Conservation (phyloP, 768 basidiomycete species). For the Chiua virens region DNA sequence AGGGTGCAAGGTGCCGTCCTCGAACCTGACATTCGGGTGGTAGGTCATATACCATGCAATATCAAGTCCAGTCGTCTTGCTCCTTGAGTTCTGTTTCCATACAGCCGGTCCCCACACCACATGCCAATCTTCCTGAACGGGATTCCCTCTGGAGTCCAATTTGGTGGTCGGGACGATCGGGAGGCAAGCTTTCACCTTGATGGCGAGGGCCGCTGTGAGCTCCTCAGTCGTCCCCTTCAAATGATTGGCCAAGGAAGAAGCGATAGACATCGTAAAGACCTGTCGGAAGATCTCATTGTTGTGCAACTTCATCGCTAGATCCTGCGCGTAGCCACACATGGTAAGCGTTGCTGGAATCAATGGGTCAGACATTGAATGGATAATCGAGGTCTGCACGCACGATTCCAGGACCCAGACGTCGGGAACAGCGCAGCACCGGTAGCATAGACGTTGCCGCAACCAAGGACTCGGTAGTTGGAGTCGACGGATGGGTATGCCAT, state of each 20-base stretch:
- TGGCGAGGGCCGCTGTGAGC: not conserved
- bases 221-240: not conserved
- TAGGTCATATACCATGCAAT: constrained; percentile 9
- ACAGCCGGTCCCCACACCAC: constrained; percentile 7
- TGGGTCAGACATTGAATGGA: not conserved
- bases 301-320: constrained; percentile 14
- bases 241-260: not conserved
- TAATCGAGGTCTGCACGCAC: not conserved
- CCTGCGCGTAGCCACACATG: constrained; percentile 13
- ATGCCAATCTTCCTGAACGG: too few species aligned
- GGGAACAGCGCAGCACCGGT: constrained; percentile 20
- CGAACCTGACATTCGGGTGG: constrained; percentile 3
- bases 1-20: constrained; percentile 2
- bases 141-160: too few species aligned
- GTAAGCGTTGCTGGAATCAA: constrained; percentile 7
- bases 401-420: constrained; percentile 17
- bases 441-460: constrained; percentile 18
- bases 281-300: constrained; percentile 2
- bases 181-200: too few species aligned
- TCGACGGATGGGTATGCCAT: constrained; percentile 5
- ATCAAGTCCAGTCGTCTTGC: not conserved
- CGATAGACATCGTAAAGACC: constrained; percentile 6
- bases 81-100: not conserved
- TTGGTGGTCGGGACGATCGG: too few species aligned
- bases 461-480: constrained; percentile 11